A percentile compares a stretch with the other conserved stretches of the same genome.
These are phyloP conservation scores for Theileria sp. DNA, from an alignment of 169 alveolate species.

Conservation along the genomic window DNA sequence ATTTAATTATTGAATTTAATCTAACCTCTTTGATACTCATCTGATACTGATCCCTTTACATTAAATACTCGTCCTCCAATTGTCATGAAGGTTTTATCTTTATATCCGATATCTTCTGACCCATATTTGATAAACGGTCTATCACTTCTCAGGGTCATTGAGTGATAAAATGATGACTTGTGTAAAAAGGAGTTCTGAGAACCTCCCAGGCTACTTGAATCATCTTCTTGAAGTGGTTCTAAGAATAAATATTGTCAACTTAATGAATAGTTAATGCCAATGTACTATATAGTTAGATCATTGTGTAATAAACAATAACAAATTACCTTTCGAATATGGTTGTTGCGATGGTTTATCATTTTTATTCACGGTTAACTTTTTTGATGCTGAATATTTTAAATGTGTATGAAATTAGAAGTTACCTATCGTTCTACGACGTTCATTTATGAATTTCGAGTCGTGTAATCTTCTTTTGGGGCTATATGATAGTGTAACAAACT, in stretches of 20 bases:
- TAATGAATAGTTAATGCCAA: neutral
- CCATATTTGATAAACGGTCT: neutral
- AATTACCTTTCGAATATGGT: neutral
- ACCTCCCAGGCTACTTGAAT: neutral
- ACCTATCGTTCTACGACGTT: neutral
- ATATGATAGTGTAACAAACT: constrained; percentile 1
- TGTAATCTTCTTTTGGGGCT: neutral
- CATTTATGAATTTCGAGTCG: neutral
- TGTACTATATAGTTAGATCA: neutral
- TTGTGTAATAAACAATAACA: neutral
- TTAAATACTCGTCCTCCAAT: neutral
- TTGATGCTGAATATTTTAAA: neutral
- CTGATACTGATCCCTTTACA: neutral
- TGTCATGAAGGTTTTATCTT: neutral
- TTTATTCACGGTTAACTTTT: neutral
- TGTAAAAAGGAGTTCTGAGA: neutral
- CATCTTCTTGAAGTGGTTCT: neutral
- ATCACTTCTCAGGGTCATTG: neutral
- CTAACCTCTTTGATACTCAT: neutral
- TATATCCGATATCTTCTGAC: neutral
- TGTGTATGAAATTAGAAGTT: neutral
- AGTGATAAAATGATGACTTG: neutral
- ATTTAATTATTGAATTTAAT: neutral
- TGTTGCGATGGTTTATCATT: neutral
- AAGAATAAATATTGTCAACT: neutral